Evolutionary conservation across 179 eudicot genomes (phyloP).

Genomic region (Sideroxylon spinosum): DNA sequence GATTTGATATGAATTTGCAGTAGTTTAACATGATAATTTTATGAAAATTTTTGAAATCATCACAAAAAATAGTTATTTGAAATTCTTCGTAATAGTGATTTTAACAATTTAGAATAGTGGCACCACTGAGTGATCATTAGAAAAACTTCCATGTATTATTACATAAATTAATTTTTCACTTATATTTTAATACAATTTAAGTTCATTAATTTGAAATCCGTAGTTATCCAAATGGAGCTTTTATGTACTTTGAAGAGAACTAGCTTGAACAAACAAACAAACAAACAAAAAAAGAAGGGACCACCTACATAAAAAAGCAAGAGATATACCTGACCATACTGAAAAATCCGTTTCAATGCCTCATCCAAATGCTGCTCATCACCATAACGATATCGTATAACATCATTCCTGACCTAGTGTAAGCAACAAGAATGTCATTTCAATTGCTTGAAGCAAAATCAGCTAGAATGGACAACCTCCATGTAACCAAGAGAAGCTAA

Average conservation of each 20-base stretch:
- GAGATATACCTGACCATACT: conserved; percentile 69
- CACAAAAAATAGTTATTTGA: too few relatives aligned
- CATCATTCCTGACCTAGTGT: conserved; percentile 81
- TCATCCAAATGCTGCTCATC: conserved; percentile 98
- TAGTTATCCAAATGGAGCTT: background rate
- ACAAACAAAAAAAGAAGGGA: background rate
- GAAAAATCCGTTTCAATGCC: conserved; percentile 89
- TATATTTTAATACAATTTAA: too few relatives aligned
- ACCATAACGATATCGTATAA: conserved; percentile 87
- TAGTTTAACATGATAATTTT: too few relatives aligned
- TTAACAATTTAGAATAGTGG: too few relatives aligned
- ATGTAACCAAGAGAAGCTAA: background rate
- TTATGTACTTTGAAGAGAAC: background rate
- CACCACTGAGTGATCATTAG: too few relatives aligned
- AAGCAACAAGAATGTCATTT: conserved; percentile 6
- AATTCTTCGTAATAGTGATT: too few relatives aligned
- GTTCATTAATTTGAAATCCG: too few relatives aligned
- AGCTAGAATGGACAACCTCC: background rate
- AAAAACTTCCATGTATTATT: too few relatives aligned
- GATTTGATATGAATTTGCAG: too few relatives aligned
- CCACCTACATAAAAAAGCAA: conserved; percentile 15
- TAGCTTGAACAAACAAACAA: background rate
- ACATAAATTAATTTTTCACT: too few relatives aligned
- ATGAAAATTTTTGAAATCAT: too few relatives aligned
- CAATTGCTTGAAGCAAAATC: background rate